Evolutionary conservation across 1,284 basidiomycete genomes (phyloP).

Genomic region (Cryptococcus amylolentus): DNA sequence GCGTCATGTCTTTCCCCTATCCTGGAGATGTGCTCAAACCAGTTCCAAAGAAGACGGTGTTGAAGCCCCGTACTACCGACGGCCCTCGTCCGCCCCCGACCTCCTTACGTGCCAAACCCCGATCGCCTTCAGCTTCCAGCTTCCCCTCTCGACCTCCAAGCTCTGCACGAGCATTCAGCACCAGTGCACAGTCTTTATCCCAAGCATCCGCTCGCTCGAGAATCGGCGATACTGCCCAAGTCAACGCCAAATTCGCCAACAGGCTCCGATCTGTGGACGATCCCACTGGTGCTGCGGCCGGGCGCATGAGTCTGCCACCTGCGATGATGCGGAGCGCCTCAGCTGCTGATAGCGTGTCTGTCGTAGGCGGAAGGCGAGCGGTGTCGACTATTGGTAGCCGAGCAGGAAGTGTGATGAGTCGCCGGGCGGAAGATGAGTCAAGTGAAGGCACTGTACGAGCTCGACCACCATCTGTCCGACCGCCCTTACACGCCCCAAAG

Average conservation of each 20-base stretch:
- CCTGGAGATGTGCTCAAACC: no score
- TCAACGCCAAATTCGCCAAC: conserved; percentile 44
- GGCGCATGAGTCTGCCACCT: background rate
- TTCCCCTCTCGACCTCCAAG: background rate
- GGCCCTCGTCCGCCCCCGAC: background rate
- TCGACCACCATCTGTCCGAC: no score
- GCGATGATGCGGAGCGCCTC: background rate
- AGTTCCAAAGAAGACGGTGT: background rate
- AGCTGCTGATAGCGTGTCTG: background rate
- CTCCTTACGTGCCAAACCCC: background rate
- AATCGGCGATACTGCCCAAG: conserved; percentile 8
- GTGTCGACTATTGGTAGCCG: background rate
- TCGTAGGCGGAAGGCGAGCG: no score
- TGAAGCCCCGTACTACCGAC: background rate
- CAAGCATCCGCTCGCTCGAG: background rate
- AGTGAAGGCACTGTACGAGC: background rate
- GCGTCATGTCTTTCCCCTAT: background rate
- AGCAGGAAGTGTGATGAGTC: background rate
- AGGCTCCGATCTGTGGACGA: conserved; percentile 28
- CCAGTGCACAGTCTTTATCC: no score
- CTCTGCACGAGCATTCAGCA: background rate
- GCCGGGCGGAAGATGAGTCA: background rate
- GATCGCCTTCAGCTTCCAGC: background rate
- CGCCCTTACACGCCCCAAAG: no score
- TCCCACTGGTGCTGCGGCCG: conserved; percentile 5